A percentile compares a stretch with the other conserved stretches of the same genome.
Evolutionary conservation across 805 yeast species (phyloP).

Genomic region (Ogataea populi-albae): DNA sequence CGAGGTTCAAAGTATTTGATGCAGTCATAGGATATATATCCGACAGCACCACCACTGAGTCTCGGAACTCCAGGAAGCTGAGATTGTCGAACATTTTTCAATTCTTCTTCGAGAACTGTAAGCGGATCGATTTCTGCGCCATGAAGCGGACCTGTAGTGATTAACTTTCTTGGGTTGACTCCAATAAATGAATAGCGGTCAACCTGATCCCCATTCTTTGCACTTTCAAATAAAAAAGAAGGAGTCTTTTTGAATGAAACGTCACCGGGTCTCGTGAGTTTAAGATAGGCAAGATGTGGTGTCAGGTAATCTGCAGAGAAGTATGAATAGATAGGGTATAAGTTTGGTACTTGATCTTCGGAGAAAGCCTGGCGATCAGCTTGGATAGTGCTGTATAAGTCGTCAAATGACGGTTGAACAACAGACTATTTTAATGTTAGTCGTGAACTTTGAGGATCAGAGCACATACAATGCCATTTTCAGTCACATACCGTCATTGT

Average conservation of each 20-base stretch:
- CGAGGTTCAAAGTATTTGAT: slow-evolving; percentile 94
- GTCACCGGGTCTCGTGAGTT: slow-evolving; percentile 66
- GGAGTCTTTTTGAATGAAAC: slow-evolving; percentile 49
- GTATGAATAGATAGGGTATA: slow-evolving; percentile 78
- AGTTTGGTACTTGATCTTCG: slow-evolving; percentile 45
- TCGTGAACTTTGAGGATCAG: too few relatives aligned
- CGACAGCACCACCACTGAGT: slow-evolving; percentile 94
- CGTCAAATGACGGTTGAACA: slow-evolving; percentile 51
- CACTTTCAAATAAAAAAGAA: slow-evolving; percentile 85
- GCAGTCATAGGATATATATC: slow-evolving; percentile 95
- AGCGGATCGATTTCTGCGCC: slow-evolving; percentile 79
- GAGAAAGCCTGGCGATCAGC: slow-evolving; percentile 32
- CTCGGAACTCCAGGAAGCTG: slow-evolving; percentile 79
- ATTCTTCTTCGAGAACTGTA: slow-evolving; percentile 66
- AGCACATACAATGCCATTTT: too few relatives aligned
- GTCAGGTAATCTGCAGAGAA: slow-evolving; percentile 76
- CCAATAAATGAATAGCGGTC: slow-evolving; percentile 94
- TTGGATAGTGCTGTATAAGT: slow-evolving; percentile 40
- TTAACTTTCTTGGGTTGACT: slow-evolving; percentile 72
- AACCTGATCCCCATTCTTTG: slow-evolving; percentile 82
- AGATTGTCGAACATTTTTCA: slow-evolving; percentile 62
- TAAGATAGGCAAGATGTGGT: slow-evolving; percentile 87
- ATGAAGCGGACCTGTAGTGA: slow-evolving; percentile 73
- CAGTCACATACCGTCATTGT: slow-evolving; percentile 1
- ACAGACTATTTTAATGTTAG: too few relatives aligned